A percentile compares a stretch with the other conserved stretches of the same genome.
Evolutionary conservation across 2,329 filamentous ascomycete genomes (phyloP).

Genomic region (Ascochyta koolunga): DNA sequence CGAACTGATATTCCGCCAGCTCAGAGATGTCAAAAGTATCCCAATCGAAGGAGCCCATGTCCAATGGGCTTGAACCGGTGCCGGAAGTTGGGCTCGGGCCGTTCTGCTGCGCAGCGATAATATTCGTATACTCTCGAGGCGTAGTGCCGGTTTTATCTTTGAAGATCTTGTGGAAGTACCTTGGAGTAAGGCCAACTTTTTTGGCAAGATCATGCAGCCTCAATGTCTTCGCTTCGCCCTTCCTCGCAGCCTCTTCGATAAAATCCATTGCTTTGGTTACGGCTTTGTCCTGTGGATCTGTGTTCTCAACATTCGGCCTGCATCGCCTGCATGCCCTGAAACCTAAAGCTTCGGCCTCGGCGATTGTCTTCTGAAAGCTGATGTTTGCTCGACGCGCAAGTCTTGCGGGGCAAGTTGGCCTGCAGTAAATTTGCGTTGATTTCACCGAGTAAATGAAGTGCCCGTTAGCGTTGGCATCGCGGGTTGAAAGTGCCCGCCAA

Average conservation of each 20-base stretch:
- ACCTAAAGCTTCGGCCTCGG: conserved; percentile 56
- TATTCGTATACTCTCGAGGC: conserved; percentile 52
- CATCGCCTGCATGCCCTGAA: conserved; percentile 66
- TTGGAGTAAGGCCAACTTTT: conserved; percentile 60
- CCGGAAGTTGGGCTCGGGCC: conserved; percentile 10
- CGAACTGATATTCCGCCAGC: conserved; percentile 29
- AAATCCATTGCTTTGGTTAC: conserved; percentile 49
- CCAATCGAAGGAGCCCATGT: conserved; percentile 19
- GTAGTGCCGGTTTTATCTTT: conserved; percentile 62
- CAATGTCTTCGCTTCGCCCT: conserved; percentile 27
- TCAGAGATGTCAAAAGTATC: conserved; percentile 37
- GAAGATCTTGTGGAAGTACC: conserved; percentile 66
- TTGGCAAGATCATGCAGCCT: conserved; percentile 57
- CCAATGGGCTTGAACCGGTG: conserved; percentile 5
- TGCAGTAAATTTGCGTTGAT: conserved; percentile 65
- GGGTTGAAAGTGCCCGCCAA: conserved; percentile 52
- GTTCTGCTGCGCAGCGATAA: conserved; percentile 18
- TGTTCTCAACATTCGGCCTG: conserved; percentile 51
- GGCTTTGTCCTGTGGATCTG: conserved; percentile 53
- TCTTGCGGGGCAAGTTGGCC: conserved; percentile 65
- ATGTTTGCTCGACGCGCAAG: conserved; percentile 64
- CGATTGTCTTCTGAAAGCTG: conserved; percentile 57
- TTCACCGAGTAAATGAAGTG: conserved; percentile 63
- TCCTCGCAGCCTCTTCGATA: conserved; percentile 32
- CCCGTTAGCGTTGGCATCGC: conserved; percentile 51